Evolutionary conservation across 495 filamentous ascomycete species (phyloP), one percentile per base, ranked within the genome.

Genomic region (Neurospora tetraspora): DNA sequence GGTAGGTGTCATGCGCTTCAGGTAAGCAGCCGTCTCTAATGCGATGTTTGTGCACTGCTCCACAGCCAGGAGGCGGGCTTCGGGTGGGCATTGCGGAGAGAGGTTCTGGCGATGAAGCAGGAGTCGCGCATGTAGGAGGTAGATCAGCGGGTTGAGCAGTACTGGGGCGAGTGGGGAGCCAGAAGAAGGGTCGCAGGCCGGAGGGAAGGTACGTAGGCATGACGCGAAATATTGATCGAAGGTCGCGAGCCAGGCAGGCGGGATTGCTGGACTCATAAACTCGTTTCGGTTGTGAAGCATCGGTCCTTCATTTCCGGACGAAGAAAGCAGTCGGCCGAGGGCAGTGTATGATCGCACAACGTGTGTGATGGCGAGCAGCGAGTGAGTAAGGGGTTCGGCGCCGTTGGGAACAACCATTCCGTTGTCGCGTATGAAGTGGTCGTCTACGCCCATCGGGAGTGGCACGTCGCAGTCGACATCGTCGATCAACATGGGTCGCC

Each of bases 91-190:
- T 38, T 86, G 83, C 0, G 93, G 91, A 0, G 90, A 90, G 7
- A 98, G 89, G 77, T 98, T 99, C 77, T 97, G 94, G 14, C 96
- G 92, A 81, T 98, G 93, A 23, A 99, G 89, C 27, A 94, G 83
- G 34, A 97, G 85, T 36, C 94, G 91, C 31, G 91, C 91, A 75
- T 93, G 92, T 75, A 97, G 92, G 27, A 98, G 88, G 76, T 92
- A 90, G 72, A 91, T 84, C 14, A 96, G 85, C 3, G 93, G 90
- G 53, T 88, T 87, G 39, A 98, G 82, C 20, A 89, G 87, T 43
- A 88, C 86, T 9, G 94, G 93, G 72, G 97, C 89, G 53, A 98
- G 85, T 36, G 89, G 83, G 6, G 89, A 85, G 39, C 87, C 82
- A 59, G 88, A 87, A 20, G 85, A 83, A 16, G 89, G 86, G 71